phyloP scores from a whole-genome alignment of 2,329 filamentous ascomycete genomes.

The Diaporthe vexans region DNA sequence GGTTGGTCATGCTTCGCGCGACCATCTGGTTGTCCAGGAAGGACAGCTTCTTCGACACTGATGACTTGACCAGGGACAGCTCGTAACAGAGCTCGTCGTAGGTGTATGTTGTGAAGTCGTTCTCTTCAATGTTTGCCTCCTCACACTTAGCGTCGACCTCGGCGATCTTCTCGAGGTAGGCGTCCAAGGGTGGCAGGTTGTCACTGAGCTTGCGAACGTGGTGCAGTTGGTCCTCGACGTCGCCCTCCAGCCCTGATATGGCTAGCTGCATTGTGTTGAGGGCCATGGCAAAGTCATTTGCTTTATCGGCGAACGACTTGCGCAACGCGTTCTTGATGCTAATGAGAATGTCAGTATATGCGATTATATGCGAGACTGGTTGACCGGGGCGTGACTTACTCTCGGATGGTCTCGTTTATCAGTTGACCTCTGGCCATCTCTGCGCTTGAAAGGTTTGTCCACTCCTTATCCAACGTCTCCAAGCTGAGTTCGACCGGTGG shows the following conservation, averaged over 20 bases:
- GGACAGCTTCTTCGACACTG: constrained; percentile 94
- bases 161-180: constrained; percentile 90
- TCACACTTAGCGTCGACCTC: constrained; percentile 89
- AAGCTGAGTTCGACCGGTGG: constrained; percentile 87
- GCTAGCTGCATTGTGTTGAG: constrained; percentile 95
- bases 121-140: constrained; percentile 98
- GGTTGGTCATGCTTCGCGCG: constrained; percentile 97
- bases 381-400: constrained; percentile 65
- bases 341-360: constrained; percentile 30
- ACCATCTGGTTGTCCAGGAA: constrained; percentile 99
- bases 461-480: constrained; percentile 86
- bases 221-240: constrained; percentile 92
- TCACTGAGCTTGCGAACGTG: constrained; percentile 89
- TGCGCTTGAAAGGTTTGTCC: constrained; percentile 82
- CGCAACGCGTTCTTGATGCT: constrained; percentile 96
- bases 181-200: constrained; percentile 89
- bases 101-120: constrained; percentile 99
- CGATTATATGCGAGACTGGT: background rate
- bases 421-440: constrained; percentile 92
- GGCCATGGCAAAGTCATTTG: constrained; percentile 96
- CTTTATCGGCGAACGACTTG: constrained; percentile 95
- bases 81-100: constrained; percentile 98
- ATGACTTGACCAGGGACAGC: constrained; percentile 89
- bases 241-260: constrained; percentile 96
- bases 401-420: constrained; percentile 98